phyloP scores from a whole-genome alignment of 179 eudicot genomes.

The Drosera spatulata region DNA sequence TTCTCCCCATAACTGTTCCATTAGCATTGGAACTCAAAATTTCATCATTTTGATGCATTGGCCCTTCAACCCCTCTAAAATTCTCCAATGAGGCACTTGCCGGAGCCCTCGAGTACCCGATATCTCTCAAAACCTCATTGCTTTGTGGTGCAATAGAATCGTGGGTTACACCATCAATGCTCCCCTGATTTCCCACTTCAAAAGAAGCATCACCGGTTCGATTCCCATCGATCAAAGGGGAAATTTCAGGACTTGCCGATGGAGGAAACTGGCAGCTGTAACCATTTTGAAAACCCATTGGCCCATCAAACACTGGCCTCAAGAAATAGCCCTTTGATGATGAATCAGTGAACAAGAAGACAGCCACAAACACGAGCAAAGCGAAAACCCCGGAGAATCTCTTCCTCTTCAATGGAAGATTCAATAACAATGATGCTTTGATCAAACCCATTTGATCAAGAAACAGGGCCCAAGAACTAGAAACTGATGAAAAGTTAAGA shows the following conservation, averaged over 20 bases:
- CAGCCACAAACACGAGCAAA: conserved; percentile 27
- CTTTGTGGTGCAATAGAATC: conserved; percentile 5
- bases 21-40: not conserved
- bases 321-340: conserved; percentile 16
- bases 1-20: conserved; percentile 6
- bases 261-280: conserved; percentile 24
- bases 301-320: conserved; percentile 20
- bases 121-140: conserved; percentile 5
- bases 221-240: conserved; percentile 7
- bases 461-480: conserved; percentile 5
- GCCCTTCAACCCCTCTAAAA: conserved; percentile 3
- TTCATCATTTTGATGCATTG: not conserved
- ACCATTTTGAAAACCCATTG: conserved; percentile 6
- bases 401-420: conserved; percentile 32
- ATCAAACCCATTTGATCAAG: conserved; percentile 23
- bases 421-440: conserved; percentile 26
- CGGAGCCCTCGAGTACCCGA: conserved; percentile 6
- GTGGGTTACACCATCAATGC: conserved; percentile 5
- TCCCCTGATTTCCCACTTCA: not conserved
- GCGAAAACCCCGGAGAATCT: conserved; percentile 34
- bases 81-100: not conserved
- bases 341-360: conserved; percentile 20
- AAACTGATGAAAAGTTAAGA: not conserved
- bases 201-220: conserved; percentile 1
- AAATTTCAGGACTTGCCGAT: conserved; percentile 4